A percentile compares a stretch with the other conserved stretches of the same genome.
Conservation (phyloP, 1,139 yeast species). For the Scheffersomyces stambukii region DNA sequence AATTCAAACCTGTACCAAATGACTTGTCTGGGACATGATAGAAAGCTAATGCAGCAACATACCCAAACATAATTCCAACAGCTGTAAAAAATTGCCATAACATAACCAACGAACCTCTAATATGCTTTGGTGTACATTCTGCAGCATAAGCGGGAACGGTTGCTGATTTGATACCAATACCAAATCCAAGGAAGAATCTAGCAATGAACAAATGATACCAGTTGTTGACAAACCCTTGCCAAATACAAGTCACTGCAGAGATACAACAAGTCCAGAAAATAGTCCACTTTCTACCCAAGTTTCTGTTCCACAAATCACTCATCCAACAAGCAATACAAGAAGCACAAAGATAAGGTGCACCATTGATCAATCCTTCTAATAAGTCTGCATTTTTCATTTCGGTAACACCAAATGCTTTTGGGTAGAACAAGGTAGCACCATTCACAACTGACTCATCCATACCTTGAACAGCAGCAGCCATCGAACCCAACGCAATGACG, state of each 20-base stretch:
- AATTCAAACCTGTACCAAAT: slow-evolving; percentile 50
- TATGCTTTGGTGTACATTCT: slow-evolving; percentile 71
- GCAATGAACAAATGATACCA: slow-evolving; percentile 80
- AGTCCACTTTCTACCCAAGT: slow-evolving; percentile 69
- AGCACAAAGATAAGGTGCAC: slow-evolving; percentile 79
- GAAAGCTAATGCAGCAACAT: slow-evolving; percentile 63
- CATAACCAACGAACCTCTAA: slow-evolving; percentile 81
- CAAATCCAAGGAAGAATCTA: slow-evolving; percentile 68
- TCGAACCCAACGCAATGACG: slow-evolving; percentile 69
- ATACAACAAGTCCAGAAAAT: slow-evolving; percentile 65
- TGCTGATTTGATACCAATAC: slow-evolving; percentile 77
- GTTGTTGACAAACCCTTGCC: slow-evolving; percentile 69
- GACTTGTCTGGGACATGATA: slow-evolving; percentile 31
- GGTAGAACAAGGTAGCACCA: slow-evolving; percentile 77
- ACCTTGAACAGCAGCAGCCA: slow-evolving; percentile 92
- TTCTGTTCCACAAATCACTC: slow-evolving; percentile 62
- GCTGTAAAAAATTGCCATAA: slow-evolving; percentile 91
- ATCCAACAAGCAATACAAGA: slow-evolving; percentile 69
- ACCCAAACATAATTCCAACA: slow-evolving; percentile 80
- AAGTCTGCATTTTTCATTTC: slow-evolving; percentile 53
- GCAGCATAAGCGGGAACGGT: slow-evolving; percentile 82
- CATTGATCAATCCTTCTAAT: slow-evolving; percentile 71
- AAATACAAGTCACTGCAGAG: slow-evolving; percentile 65
- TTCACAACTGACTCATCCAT: slow-evolving; percentile 88
- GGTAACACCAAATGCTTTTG: slow-evolving; percentile 49